Conservation (phyloP, 176 grass and related monocot species). For the Avena sativa region DNA sequence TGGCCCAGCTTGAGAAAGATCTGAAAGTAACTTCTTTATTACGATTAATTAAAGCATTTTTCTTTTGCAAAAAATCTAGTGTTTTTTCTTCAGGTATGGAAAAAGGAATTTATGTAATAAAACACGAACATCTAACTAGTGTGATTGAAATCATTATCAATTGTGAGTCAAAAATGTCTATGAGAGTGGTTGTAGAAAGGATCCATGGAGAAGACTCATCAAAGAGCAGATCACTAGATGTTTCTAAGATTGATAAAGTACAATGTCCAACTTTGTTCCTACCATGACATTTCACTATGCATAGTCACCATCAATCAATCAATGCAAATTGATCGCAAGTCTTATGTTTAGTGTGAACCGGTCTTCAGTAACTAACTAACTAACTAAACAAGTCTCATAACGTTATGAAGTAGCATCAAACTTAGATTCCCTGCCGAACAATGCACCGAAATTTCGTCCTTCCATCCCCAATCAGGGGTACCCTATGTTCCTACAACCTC, state of each 20-base stretch:
- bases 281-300: constrained; percentile 3
- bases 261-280: constrained; percentile 31
- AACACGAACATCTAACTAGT: too few species aligned
- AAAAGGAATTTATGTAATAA: not conserved
- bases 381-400: constrained; percentile 22
- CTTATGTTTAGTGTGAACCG: constrained; percentile 29
- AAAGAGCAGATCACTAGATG: constrained; percentile 11
- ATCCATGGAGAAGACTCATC: not conserved
- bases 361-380: constrained; percentile 28
- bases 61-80: too few species aligned
- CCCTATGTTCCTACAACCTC: constrained; percentile 64
- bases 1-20: constrained; percentile 5
- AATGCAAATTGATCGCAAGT: constrained; percentile 27
- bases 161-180: not conserved
- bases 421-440: constrained; percentile 47
- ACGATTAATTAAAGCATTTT: not conserved
- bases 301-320: constrained; percentile 29
- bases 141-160: not conserved
- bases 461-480: constrained; percentile 47
- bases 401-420: constrained; percentile 20
- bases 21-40: constrained; percentile 22
- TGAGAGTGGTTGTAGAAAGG: not conserved
- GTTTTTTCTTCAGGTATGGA: not conserved
- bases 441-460: constrained; percentile 49
- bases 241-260: constrained; percentile 25